Evolutionary conservation across 306 rosid species (phyloP).

Genomic region (Rosa persica): DNA sequence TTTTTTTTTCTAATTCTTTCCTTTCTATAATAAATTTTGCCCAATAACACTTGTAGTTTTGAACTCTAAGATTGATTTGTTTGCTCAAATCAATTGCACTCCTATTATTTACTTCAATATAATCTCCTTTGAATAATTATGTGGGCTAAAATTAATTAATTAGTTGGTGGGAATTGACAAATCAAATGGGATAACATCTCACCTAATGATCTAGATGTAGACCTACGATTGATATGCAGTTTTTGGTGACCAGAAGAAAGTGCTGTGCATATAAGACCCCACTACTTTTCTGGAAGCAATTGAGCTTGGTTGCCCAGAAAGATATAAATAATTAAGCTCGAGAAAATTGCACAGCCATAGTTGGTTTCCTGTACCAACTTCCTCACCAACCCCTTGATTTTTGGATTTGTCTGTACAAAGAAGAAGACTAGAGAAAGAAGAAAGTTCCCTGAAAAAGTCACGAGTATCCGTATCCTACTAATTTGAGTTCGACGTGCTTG

Average conservation of each 20-base stretch:
- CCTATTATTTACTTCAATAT: neutral
- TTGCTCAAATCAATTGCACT: neutral
- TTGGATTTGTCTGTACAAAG: neutral
- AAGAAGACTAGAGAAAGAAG: neutral
- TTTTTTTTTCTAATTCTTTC: neutral
- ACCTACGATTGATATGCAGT: neutral
- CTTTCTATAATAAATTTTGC: neutral
- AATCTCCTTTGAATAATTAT: neutral
- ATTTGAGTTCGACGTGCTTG: too few species aligned
- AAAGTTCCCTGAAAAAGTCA: too few species aligned
- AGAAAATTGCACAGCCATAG: conserved; percentile 9
- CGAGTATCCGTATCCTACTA: neutral
- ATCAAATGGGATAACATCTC: neutral
- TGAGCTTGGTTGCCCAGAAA: too few species aligned
- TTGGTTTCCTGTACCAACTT: conserved; percentile 30
- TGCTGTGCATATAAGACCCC: neutral
- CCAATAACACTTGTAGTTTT: neutral
- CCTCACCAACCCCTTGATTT: conserved; percentile 28
- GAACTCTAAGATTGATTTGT: neutral
- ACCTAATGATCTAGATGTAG: neutral
- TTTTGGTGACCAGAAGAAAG: neutral
- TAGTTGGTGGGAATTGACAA: neutral
- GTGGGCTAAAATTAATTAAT: neutral
- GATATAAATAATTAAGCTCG: neutral
- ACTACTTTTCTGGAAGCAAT: neutral